Evolutionary conservation across 148 eudicot species (phyloP), one percentile per base, ranked within the genome.

Genomic region (Tetragonia tetragonoides): DNA sequence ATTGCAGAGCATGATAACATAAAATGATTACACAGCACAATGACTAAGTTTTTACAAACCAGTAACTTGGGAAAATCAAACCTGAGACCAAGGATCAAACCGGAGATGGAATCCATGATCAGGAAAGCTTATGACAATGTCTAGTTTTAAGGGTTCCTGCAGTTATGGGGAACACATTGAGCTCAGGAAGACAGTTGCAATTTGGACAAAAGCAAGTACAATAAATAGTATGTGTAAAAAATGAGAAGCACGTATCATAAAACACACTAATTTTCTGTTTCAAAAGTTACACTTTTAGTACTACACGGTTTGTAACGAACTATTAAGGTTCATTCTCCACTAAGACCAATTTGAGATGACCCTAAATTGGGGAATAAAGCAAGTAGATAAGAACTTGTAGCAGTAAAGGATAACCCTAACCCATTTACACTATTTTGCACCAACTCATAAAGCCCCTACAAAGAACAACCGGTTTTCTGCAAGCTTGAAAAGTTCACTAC

Each of bases 91-190:
- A 12, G 97, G 92, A 85, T 93, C 94, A 79, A 95, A 95, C 4
- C 97, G 90, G 20, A 95, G 91, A 83, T 91, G 97, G 78, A 93
- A 93, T 16, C 99, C 97, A 78, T 95, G 97, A 85, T 95, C 97
- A 18, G 99, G 97, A 81, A 95, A 93, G 92, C 97, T 91, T 51
- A 95, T 91, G 81, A 95, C 97, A 68, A 93, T 86, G 74, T 95
- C 99, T 79, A 93, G 82, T 78, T 85, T 90, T 38, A 93, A 73
- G 46, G 99, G 99, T 77, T 95, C 97, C 99, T 95, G 90, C 74
- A 82, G 12, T 77, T 66, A 68, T 46, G 34, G 81, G 21, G 68
- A 47, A 63, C 41, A 18, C 14, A 38, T 42, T 61, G 42, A 47
- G 75, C 65, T 39, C 17, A 34, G 15, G 46, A 54, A 10, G 60